phyloP scores from a whole-genome alignment of 2,329 filamentous ascomycete species.

The Aureobasidium sp. region DNA sequence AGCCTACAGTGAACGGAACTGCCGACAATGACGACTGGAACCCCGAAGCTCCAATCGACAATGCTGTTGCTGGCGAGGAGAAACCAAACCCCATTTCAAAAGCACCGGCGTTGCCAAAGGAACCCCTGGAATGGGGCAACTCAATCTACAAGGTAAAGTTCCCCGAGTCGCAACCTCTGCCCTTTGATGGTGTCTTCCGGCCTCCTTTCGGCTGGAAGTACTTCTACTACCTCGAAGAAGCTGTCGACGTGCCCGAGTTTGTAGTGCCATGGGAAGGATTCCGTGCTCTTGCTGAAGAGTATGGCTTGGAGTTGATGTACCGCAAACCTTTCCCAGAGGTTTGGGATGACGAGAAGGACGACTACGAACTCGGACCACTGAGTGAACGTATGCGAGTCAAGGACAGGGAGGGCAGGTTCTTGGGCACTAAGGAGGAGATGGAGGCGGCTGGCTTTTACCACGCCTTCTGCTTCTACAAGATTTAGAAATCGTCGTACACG shows the following conservation, averaged over 20 bases:
- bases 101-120: slow-evolving; percentile 35
- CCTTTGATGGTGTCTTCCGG: slow-evolving; percentile 80
- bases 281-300: slow-evolving; percentile 89
- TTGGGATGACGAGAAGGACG: slow-evolving; percentile 85
- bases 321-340: slow-evolving; percentile 85
- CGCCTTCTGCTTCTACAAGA: slow-evolving; percentile 96
- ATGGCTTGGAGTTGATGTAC: slow-evolving; percentile 91
- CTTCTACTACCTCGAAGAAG: slow-evolving; percentile 90
- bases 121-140: slow-evolving; percentile 75
- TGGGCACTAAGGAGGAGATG: slow-evolving; percentile 78
- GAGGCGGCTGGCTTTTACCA: slow-evolving; percentile 86
- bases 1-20: slow-evolving; percentile 24
- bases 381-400: slow-evolving; percentile 95
- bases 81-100: slow-evolving; percentile 13
- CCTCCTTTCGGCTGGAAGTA: slow-evolving; percentile 98
- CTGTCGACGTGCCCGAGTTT: slow-evolving; percentile 94
- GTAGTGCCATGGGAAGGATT: slow-evolving; percentile 98
- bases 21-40: slow-evolving; percentile 19
- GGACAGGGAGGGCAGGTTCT: slow-evolving; percentile 55
- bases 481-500: slow-evolving; percentile 37
- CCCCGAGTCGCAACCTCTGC: slow-evolving; percentile 52
- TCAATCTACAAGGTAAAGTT: slow-evolving; percentile 87
- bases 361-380: slow-evolving; percentile 67
- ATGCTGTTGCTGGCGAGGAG: slow-evolving; percentile 21
- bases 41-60: slow-evolving; percentile 31